Evolutionary conservation across 345 rosid genomes (phyloP).

Genomic region (Luvunga scandens): DNA sequence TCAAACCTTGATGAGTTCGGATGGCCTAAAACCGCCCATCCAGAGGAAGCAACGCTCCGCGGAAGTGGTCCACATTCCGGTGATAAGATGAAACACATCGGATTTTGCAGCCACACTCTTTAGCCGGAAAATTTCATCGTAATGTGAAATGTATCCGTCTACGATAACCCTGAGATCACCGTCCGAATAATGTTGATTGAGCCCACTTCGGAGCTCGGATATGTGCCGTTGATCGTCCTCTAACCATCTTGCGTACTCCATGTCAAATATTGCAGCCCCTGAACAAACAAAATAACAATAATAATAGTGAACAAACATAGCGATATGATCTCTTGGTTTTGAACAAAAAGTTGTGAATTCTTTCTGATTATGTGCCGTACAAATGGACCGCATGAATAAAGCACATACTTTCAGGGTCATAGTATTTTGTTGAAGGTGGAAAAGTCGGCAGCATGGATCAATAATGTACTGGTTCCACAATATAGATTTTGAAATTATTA

Average conservation of each 20-base stretch:
- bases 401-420: not conserved
- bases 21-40: slow-evolving; percentile 97
- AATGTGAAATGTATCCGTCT: slow-evolving; percentile 77
- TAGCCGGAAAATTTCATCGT: slow-evolving; percentile 79
- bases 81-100: slow-evolving; percentile 82
- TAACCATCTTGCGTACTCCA: slow-evolving; percentile 93
- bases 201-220: slow-evolving; percentile 72
- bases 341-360: too few species aligned
- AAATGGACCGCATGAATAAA: not conserved
- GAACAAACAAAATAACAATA: not conserved
- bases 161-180: slow-evolving; percentile 66
- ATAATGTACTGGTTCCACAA: slow-evolving; percentile 9
- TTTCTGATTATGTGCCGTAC: too few species aligned
- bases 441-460: slow-evolving; percentile 8
- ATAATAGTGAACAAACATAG: not conserved
- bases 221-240: slow-evolving; percentile 87
- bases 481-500: not conserved
- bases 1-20: slow-evolving; percentile 86
- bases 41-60: slow-evolving; percentile 97
- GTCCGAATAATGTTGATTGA: slow-evolving; percentile 76
- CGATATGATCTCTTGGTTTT: not conserved
- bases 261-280: slow-evolving; percentile 91
- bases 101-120: slow-evolving; percentile 67
- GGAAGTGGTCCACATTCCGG: slow-evolving; percentile 86
- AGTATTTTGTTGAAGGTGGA: slow-evolving; percentile 4